Conservation (phyloP, 176 grass and related monocot genomes). For the Zea luxurians region DNA sequence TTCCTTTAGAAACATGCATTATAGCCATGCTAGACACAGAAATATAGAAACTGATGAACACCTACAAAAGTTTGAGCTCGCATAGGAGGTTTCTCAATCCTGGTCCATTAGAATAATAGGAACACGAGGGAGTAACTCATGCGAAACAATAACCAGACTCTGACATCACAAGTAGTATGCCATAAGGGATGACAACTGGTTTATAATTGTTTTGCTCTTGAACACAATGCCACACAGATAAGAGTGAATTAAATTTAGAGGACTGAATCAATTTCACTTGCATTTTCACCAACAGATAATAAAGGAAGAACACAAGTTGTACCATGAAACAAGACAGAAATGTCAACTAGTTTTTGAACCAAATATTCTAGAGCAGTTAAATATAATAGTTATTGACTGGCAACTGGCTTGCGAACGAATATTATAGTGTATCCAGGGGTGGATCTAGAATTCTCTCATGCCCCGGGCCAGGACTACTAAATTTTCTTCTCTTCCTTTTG, state of each 20-base stretch:
- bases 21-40: neutral
- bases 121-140: neutral
- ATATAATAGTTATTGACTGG: neutral
- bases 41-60: no score
- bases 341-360: neutral
- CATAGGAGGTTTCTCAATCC: neutral
- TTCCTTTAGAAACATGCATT: neutral
- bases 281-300: neutral
- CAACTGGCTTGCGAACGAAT: constrained; percentile 14
- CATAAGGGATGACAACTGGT: neutral
- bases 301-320: constrained; percentile 23
- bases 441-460: no score
- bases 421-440: neutral
- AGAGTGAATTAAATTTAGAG: neutral
- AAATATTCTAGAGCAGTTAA: neutral
- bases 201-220: constrained; percentile 5
- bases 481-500: no score
- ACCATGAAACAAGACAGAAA: constrained; percentile 4
- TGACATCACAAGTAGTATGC: neutral
- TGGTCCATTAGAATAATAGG: neutral
- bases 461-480: no score
- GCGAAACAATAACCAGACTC: constrained; percentile 17
- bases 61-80: neutral
- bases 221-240: neutral
- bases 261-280: neutral